Conservation (phyloP, 2,329 filamentous ascomycete species). For the Intubia oerlemansii region DNA sequence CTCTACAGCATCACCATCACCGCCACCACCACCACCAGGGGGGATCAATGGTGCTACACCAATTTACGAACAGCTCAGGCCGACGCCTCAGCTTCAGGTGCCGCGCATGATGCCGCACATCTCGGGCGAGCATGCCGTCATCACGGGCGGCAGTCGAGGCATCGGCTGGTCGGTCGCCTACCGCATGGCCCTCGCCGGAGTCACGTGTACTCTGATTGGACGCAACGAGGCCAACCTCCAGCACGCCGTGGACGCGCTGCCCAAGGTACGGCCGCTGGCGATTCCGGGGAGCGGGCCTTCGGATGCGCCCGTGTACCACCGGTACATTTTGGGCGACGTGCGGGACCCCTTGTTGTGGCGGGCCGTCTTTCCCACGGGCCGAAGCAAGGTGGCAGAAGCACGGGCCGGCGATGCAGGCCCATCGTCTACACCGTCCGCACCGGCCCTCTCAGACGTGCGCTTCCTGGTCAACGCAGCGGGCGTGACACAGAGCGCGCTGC, state of each 20-base stretch:
- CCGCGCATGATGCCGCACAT: too few relatives aligned
- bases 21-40: too few relatives aligned
- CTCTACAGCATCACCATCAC: too few relatives aligned
- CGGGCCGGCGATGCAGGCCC: too few relatives aligned
- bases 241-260: constrained; percentile 13
- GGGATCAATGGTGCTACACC: too few relatives aligned
- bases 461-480: constrained; percentile 69
- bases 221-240: constrained; percentile 26
- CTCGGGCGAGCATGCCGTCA: too few relatives aligned
- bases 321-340: constrained; percentile 9
- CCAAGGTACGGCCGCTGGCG: constrained; percentile 9
- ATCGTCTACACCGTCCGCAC: too few relatives aligned
- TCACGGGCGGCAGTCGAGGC: constrained; percentile 50
- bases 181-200: constrained; percentile 42
- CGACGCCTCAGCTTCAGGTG: too few relatives aligned
- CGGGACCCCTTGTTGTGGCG: constrained; percentile 7
- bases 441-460: constrained; percentile 11
- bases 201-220: constrained; percentile 37
- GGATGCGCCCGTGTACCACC: background rate
- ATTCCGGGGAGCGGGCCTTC: background rate
- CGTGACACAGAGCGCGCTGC: constrained; percentile 40
- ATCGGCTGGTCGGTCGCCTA: constrained; percentile 48
- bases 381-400: too few relatives aligned
- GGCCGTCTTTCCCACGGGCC: background rate
- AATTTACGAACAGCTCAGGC: too few relatives aligned